phyloP scores from a whole-genome alignment of 78 protist genomes.

The Planoprotostelium fungivorum region DNA sequence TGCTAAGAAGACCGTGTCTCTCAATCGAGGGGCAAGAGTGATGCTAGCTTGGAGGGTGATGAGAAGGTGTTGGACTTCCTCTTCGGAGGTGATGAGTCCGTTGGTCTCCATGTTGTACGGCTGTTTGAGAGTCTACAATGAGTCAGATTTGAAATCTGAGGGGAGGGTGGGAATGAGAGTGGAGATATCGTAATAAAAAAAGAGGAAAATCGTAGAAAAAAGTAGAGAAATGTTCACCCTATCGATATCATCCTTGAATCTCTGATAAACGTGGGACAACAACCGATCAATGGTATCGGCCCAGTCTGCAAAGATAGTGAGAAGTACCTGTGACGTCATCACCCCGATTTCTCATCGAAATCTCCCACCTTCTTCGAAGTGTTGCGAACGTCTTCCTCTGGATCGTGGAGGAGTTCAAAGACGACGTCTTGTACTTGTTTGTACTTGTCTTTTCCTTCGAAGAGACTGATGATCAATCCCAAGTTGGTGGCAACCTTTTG shows the following conservation, averaged over 20 bases:
- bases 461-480: slow-evolving; percentile 30
- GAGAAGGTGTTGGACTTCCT: not conserved
- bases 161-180: too few species aligned
- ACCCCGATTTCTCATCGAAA: not conserved
- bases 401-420: not conserved
- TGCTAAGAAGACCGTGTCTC: not conserved
- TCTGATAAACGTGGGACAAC: not conserved
- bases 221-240: not conserved
- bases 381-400: not conserved
- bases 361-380: not conserved
- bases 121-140: not conserved
- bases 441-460: slow-evolving; percentile 31
- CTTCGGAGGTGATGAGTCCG: not conserved
- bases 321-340: not conserved
- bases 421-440: slow-evolving; percentile 15
- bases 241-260: not conserved
- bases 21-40: not conserved
- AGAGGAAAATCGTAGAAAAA: not conserved
- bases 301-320: not conserved
- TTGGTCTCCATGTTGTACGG: not conserved
- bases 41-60: not conserved
- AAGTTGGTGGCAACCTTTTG: slow-evolving; percentile 31
- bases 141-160: not conserved
- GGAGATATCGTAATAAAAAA: too few species aligned
- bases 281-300: not conserved